Conservation (phyloP, 768 basidiomycete genomes). For the Tylopilus subfusipes region DNA sequence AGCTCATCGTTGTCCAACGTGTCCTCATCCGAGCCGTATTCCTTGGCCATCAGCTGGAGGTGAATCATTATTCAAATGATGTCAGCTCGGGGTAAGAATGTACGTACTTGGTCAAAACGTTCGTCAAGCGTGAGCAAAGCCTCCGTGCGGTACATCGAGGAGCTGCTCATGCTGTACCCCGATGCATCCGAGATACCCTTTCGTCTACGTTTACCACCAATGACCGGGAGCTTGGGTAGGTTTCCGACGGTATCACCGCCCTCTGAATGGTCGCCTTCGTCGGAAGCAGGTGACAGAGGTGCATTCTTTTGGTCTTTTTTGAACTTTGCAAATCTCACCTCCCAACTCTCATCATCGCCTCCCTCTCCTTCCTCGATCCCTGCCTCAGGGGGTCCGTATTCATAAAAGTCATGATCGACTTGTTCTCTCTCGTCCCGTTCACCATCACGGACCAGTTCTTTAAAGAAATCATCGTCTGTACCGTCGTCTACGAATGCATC, state of each 20-base stretch:
- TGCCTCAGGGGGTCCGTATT: slow-evolving; percentile 35
- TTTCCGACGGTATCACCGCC: slow-evolving; percentile 78
- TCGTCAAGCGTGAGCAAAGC: slow-evolving; percentile 87
- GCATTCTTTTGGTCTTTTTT: slow-evolving; percentile 47
- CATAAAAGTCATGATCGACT: slow-evolving; percentile 63
- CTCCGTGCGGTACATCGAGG: slow-evolving; percentile 91
- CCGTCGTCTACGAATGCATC: slow-evolving; percentile 87
- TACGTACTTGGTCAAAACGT: slow-evolving; percentile 82
- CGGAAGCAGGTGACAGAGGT: slow-evolving; percentile 38
- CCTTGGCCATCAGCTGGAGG: slow-evolving; percentile 65
- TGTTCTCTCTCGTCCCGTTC: slow-evolving; percentile 62
- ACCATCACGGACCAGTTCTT: slow-evolving; percentile 65
- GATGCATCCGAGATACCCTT: slow-evolving; percentile 81
- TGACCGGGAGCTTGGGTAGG: slow-evolving; percentile 72
- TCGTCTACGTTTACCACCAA: slow-evolving; percentile 70
- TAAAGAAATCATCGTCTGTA: slow-evolving; percentile 74
- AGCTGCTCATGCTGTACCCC: slow-evolving; percentile 96
- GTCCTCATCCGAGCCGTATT: slow-evolving; percentile 67
- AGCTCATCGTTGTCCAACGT: slow-evolving; percentile 48
- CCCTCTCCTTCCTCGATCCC: slow-evolving; percentile 23
- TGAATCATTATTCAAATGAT: neutral
- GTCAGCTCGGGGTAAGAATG: neutral
- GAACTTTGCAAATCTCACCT: slow-evolving; percentile 76
- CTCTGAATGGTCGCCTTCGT: slow-evolving; percentile 58
- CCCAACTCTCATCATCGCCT: slow-evolving; percentile 53